These are phyloP conservation scores for Akanthomyces uredinophilus DNA, from an alignment of 2,329 filamentous ascomycete genomes.

Conservation along the genomic window DNA sequence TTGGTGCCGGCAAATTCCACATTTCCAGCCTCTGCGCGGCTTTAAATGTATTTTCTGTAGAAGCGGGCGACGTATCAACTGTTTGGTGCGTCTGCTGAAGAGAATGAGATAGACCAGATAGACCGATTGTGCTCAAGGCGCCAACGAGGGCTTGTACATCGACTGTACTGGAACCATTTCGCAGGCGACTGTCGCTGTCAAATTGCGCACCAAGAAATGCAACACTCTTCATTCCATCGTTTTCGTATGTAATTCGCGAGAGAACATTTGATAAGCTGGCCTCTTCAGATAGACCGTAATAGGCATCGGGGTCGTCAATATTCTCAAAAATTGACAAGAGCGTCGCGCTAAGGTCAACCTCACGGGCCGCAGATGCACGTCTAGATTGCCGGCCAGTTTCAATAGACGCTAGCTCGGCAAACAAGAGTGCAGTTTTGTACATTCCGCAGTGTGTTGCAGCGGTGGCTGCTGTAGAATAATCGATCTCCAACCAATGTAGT, in stretches of 20 bases:
- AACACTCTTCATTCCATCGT: slow-evolving; percentile 78
- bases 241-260: slow-evolving; percentile 81
- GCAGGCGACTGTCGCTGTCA: slow-evolving; percentile 71
- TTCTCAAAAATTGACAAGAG: slow-evolving; percentile 82
- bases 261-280: slow-evolving; percentile 74
- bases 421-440: slow-evolving; percentile 79
- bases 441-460: slow-evolving; percentile 76
- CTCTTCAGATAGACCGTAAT: slow-evolving; percentile 82
- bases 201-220: slow-evolving; percentile 88
- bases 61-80: slow-evolving; percentile 50
- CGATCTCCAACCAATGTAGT: slow-evolving; percentile 78
- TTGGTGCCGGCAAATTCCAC: slow-evolving; percentile 82
- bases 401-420: slow-evolving; percentile 67
- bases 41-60: slow-evolving; percentile 67
- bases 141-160: slow-evolving; percentile 69
- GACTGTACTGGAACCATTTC: slow-evolving; percentile 47
- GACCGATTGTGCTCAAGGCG: slow-evolving; percentile 72
- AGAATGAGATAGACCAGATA: slow-evolving; percentile 80
- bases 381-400: slow-evolving; percentile 54
- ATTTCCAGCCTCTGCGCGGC: slow-evolving; percentile 79
- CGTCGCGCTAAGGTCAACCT: slow-evolving; percentile 58
- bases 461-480: slow-evolving; percentile 63
- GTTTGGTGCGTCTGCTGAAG: slow-evolving; percentile 65
- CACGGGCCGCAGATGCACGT: slow-evolving; percentile 56
- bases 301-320: slow-evolving; percentile 92